These are phyloP conservation scores for Suillus occidentalis DNA, from an alignment of 768 basidiomycete genomes.

Conservation along the genomic window DNA sequence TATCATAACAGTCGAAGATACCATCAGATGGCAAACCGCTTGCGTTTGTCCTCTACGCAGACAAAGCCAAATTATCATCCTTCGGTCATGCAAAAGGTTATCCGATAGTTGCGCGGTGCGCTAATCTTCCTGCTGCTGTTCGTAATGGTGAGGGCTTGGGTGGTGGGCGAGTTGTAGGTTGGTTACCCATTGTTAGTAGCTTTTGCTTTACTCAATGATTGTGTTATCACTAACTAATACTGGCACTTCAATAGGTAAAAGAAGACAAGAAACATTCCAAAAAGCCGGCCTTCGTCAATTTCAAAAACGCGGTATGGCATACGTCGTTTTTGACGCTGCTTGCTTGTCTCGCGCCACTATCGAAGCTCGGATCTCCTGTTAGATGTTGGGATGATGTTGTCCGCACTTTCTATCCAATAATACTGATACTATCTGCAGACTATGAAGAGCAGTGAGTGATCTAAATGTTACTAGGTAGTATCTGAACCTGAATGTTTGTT, in stretches of 20 bases:
- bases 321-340: constrained; percentile 24
- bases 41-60: constrained; percentile 38
- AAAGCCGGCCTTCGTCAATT: constrained; percentile 14
- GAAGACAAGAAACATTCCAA: neutral
- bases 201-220: neutral
- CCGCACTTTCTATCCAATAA: constrained; percentile 15
- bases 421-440: constrained; percentile 26
- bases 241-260: neutral
- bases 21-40: constrained; percentile 24
- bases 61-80: constrained; percentile 39
- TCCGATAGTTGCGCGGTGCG: constrained; percentile 34
- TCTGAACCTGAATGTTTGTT: too few species aligned
- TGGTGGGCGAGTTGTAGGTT: constrained; percentile 38
- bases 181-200: constrained; percentile 38
- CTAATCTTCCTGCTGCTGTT: constrained; percentile 32
- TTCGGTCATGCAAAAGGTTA: constrained; percentile 41
- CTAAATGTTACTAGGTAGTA: too few species aligned
- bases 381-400: constrained; percentile 7
- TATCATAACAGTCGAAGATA: neutral
- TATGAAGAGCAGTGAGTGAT: constrained; percentile 16
- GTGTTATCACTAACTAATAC: neutral
- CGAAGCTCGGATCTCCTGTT: constrained; percentile 11
- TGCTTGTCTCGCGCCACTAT: constrained; percentile 12
- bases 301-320: constrained; percentile 25
- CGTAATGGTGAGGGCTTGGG: constrained; percentile 35